phyloP scores from a whole-genome alignment of 2,329 filamentous ascomycete genomes.

The Pseudogymnoascus sp. region DNA sequence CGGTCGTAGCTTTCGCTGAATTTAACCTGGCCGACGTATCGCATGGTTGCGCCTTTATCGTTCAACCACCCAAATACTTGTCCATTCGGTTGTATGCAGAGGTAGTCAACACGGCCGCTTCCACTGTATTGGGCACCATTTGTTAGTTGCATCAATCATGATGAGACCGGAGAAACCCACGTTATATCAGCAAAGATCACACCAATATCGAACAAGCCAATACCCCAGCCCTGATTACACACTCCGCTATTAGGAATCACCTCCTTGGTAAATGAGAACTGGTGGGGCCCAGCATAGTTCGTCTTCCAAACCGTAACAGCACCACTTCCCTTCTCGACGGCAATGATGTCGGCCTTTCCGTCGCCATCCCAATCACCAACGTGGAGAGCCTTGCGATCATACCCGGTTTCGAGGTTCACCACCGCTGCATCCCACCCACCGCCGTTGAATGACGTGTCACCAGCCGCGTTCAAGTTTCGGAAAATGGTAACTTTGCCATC shows the following conservation, averaged over 20 bases:
- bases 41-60: constrained; percentile 10
- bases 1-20: constrained; percentile 25
- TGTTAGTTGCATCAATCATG: constrained; percentile 18
- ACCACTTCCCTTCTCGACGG: constrained; percentile 20
- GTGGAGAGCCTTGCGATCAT: constrained; percentile 27
- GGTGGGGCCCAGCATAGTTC: too few relatives aligned
- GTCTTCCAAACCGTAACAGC: too few relatives aligned
- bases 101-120: constrained; percentile 26
- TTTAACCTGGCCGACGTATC: constrained; percentile 26
- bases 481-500: not conserved
- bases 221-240: constrained; percentile 13
- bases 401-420: not conserved
- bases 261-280: too few relatives aligned
- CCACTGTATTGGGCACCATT: constrained; percentile 9
- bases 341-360: constrained; percentile 30
- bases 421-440: not conserved
- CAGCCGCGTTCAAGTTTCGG: not conserved
- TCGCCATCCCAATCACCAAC: constrained; percentile 33
- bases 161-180: not conserved
- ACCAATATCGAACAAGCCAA: constrained; percentile 13
- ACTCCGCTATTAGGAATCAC: constrained; percentile 13
- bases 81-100: constrained; percentile 29
- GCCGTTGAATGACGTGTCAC: too few relatives aligned
- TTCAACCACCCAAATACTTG: constrained; percentile 23
- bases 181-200: too few relatives aligned